Conservation (phyloP, 495 filamentous ascomycete species). For the Penicillium soppii region DNA sequence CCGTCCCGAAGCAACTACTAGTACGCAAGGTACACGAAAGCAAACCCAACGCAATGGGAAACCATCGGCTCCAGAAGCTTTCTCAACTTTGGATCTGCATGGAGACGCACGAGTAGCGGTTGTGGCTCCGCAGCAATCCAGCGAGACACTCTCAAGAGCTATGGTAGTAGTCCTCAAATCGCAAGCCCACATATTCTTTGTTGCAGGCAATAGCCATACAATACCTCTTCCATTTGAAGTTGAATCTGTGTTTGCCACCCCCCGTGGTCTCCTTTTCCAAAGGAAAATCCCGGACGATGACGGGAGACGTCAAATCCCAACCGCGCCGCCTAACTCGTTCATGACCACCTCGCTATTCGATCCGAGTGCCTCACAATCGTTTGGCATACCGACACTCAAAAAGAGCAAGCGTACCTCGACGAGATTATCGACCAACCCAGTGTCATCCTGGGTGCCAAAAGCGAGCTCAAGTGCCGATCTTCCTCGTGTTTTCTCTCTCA, state of each 20-base stretch:
- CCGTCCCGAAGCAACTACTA: slow-evolving; percentile 1
- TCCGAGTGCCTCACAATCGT: slow-evolving; percentile 42
- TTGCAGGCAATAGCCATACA: slow-evolving; percentile 84
- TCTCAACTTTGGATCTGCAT: slow-evolving; percentile 22
- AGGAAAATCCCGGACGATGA: slow-evolving; percentile 55
- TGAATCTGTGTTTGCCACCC: slow-evolving; percentile 79
- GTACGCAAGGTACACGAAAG: slow-evolving; percentile 2
- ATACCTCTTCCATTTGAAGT: slow-evolving; percentile 94
- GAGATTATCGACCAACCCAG: slow-evolving; percentile 24
- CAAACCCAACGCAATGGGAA: slow-evolving; percentile 16
- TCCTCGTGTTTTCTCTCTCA: slow-evolving; percentile 81
- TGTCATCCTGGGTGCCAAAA: slow-evolving; percentile 26
- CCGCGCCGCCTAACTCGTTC: slow-evolving; percentile 78
- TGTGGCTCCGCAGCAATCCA: slow-evolving; percentile 14
- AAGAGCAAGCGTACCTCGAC: slow-evolving; percentile 36
- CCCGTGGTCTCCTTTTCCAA: slow-evolving; percentile 80
- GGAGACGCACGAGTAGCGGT: slow-evolving; percentile 19
- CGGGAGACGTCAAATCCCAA: slow-evolving; percentile 20
- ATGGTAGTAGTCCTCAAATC: slow-evolving; percentile 90
- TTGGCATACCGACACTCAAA: slow-evolving; percentile 38
- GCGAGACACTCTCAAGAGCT: slow-evolving; percentile 52
- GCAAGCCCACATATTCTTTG: slow-evolving; percentile 89
- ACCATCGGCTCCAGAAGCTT: slow-evolving; percentile 12
- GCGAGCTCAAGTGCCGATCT: slow-evolving; percentile 53
- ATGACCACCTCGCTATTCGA: slow-evolving; percentile 58